Conservation (phyloP, 805 yeast genomes). For the Ogataea angusta region DNA sequence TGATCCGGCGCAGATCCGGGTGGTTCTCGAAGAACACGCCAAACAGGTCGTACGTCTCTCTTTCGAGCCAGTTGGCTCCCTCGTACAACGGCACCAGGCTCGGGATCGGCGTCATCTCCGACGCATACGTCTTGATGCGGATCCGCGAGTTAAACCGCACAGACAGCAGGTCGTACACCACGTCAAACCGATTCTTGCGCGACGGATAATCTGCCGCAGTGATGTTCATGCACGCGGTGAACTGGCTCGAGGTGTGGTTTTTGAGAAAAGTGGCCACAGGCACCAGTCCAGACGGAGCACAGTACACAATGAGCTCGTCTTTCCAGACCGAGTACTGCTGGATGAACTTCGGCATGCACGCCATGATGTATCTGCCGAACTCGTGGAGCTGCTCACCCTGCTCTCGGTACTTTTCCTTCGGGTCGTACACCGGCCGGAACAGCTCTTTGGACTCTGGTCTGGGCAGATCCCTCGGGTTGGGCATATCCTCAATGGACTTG, state of each 20-base stretch:
- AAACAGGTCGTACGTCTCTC: constrained; percentile 84
- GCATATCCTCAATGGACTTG: constrained; percentile 27
- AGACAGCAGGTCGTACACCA: constrained; percentile 77
- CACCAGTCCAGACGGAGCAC: constrained; percentile 70
- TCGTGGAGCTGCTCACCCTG: constrained; percentile 70
- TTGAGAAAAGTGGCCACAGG: constrained; percentile 70
- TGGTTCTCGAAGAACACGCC: constrained; percentile 87
- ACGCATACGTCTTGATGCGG: constrained; percentile 84
- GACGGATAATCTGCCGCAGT: constrained; percentile 88
- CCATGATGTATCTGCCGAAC: constrained; percentile 76
- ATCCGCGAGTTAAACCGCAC: constrained; percentile 83
- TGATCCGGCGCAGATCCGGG: constrained; percentile 84
- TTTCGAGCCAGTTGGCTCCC: constrained; percentile 89
- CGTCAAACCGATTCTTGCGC: constrained; percentile 80
- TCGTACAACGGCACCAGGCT: constrained; percentile 66
- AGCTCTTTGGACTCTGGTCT: constrained; percentile 34
- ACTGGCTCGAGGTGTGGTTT: constrained; percentile 79
- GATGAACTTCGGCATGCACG: constrained; percentile 74
- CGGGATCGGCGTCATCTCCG: constrained; percentile 80
- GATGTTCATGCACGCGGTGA: constrained; percentile 72
- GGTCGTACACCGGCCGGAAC: constrained; percentile 58
- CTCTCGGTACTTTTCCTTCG: constrained; percentile 70
- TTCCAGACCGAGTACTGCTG: constrained; percentile 90
- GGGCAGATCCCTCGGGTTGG: constrained; percentile 33
- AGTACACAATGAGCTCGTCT: constrained; percentile 74